These are phyloP conservation scores for Oropetium thomaeum DNA, from an alignment of 176 grass and related monocot species.

Conservation along the genomic window DNA sequence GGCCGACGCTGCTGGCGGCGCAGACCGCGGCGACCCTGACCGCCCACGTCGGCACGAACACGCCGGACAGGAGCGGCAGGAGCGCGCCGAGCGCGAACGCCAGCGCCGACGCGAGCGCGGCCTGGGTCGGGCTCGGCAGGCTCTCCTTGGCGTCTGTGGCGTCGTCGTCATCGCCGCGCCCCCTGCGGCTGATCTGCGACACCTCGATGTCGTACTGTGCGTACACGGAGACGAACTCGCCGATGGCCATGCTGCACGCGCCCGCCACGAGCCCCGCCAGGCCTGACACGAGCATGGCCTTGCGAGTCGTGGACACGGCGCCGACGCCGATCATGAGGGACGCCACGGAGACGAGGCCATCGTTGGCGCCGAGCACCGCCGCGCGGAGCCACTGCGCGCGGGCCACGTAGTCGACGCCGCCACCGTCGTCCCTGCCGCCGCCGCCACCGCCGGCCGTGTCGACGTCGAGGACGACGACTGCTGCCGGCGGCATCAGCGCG, in stretches of 20 bases:
- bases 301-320: constrained; percentile 38
- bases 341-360: constrained; percentile 88
- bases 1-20: constrained; percentile 50
- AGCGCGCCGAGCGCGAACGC: constrained; percentile 67
- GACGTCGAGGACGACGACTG: constrained; percentile 12
- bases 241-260: constrained; percentile 98
- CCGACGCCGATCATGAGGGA: constrained; percentile 91
- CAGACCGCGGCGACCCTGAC: constrained; percentile 53
- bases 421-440: background rate
- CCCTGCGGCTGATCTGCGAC: constrained; percentile 36
- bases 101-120: constrained; percentile 73
- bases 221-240: constrained; percentile 91
- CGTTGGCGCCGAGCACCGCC: constrained; percentile 88
- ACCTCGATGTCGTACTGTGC: constrained; percentile 89
- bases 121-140: constrained; percentile 64
- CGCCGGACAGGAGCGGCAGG: constrained; percentile 68
- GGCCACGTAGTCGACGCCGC: constrained; percentile 57
- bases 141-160: background rate
- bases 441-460: background rate
- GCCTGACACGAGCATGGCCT: constrained; percentile 77
- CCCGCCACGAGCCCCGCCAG: constrained; percentile 80
- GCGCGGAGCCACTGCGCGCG: constrained; percentile 98
- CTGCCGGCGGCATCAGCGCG: background rate
- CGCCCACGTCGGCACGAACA: constrained; percentile 32
- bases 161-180: background rate